phyloP scores from a whole-genome alignment of 108 stramenopile species.

The Fragilaria crotonensis region DNA sequence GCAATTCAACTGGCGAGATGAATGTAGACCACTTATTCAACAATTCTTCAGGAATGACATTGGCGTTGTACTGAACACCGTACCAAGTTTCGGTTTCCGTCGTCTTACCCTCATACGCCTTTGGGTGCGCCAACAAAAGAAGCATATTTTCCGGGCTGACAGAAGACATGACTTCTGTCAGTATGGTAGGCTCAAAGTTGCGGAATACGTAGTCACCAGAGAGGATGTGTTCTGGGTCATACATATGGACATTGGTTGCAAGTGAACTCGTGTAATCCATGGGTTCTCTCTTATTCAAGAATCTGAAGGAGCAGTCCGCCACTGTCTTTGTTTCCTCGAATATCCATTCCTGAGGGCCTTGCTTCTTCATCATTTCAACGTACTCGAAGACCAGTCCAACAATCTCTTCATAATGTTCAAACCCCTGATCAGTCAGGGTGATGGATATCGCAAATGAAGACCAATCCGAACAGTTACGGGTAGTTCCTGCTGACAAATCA shows the following conservation, averaged over 20 bases:
- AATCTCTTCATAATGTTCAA: conserved; percentile 63
- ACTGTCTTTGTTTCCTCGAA: conserved; percentile 47
- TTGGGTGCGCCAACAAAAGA: conserved; percentile 32
- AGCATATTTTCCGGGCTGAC: conserved; percentile 45
- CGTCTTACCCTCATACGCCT: conserved; percentile 21
- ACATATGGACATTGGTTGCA: conserved; percentile 46
- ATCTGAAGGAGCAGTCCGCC: conserved; percentile 51
- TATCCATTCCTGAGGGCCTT: conserved; percentile 56
- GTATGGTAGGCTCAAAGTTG: conserved; percentile 30
- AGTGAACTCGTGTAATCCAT: conserved; percentile 48
- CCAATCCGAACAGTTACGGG: conserved; percentile 32
- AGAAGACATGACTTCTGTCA: conserved; percentile 23
- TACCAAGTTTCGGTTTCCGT: conserved; percentile 37
- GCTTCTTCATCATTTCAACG: conserved; percentile 35
- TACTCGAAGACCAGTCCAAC: conserved; percentile 52
- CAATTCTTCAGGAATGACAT: conserved; percentile 15
- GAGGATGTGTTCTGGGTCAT: conserved; percentile 22
- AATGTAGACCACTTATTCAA: conserved; percentile 22
- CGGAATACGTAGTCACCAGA: conserved; percentile 48
- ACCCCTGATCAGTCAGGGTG: conserved; percentile 54
- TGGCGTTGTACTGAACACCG: conserved; percentile 30
- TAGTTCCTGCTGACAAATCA: conserved; percentile 45
- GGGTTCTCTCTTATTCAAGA: conserved; percentile 47
- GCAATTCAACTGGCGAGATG: too few species aligned
- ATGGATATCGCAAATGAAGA: conserved; percentile 40